Base-by-base conservation (phyloP, 2,329 filamentous ascomycete species). In the Neocucurbitaria cava region DNA sequence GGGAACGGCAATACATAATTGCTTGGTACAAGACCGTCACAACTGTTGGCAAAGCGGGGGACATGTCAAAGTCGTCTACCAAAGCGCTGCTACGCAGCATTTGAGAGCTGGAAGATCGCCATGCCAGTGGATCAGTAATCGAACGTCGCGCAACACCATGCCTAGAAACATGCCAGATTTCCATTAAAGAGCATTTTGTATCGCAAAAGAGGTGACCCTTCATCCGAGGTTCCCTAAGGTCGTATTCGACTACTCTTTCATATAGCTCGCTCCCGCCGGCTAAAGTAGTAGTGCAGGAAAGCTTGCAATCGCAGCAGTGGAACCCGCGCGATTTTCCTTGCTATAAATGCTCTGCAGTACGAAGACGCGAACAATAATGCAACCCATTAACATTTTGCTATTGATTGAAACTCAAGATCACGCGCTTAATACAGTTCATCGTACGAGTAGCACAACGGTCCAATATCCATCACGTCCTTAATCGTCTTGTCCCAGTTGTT, bases 391-490 rank as follows among this genome's bases (percentile, higher is more conserved):
- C 10, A 24, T 5, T n/a, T n/a, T 26, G 21, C 38, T 6, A 23
- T 11, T 4, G n/a, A 23, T 4, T 13, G 2, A 13, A 40, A 18
- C n/a, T n/a, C 21, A 23, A n/a, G 2, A 17, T 7, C n/a, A 23
- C 23, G 21, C 23, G 21, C 21, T 36, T 35, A 50, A 26, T 50
- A 50, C 28, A 50, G 23, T 7, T 36, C 36, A 17, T 50, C 47
- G 21, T 50, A 50, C 8, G 9, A 17, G 17, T 43, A 50, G 39
- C 47, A 42, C 17, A 50, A 39, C 4, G 20, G 5, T 23, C 24
- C 20, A 15, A 50, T 50, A 26, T 50, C 47, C 47, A 50, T 50
- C 28, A 50, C 20, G 39, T 50, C 47, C 21, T 23, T 18, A 36
- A 50, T 23, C 11, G 17, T 33, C 21, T 17, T 17, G 15, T 50